Conservation (phyloP, 805 yeast species). For the Maudiozyma bulderi region DNA sequence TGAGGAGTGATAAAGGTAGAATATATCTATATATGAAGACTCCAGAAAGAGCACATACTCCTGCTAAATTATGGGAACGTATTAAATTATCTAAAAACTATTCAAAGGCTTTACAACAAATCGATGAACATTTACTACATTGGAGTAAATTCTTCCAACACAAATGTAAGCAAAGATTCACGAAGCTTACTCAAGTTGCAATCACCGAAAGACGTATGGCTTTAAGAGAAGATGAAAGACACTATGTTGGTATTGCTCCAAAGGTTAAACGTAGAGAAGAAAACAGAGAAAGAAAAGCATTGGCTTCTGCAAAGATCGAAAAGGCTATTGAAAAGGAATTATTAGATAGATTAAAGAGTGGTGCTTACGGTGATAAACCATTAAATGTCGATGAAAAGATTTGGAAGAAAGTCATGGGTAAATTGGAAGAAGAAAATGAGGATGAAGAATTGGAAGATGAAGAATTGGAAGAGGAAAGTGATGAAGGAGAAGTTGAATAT, state of each 20-base stretch:
- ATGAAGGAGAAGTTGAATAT: constrained; percentile 73
- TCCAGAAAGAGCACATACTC: constrained; percentile 94
- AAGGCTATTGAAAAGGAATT: constrained; percentile 94
- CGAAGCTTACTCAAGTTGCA: constrained; percentile 90
- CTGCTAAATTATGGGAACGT: constrained; percentile 90
- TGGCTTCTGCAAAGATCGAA: constrained; percentile 93
- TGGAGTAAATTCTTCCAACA: constrained; percentile 90
- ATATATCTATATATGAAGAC: constrained; percentile 89
- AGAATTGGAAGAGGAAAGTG: constrained; percentile 43
- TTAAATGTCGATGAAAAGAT: constrained; percentile 90
- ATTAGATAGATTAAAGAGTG: constrained; percentile 87
- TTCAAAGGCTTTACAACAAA: constrained; percentile 75
- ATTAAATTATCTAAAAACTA: constrained; percentile 84
- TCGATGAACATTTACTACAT: constrained; percentile 77
- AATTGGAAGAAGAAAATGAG: constrained; percentile 62
- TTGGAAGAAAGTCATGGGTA: constrained; percentile 89
- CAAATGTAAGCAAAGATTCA: constrained; percentile 92
- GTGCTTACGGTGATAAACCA: constrained; percentile 98
- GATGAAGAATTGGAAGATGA: constrained; percentile 41
- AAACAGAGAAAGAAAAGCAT: constrained; percentile 90
- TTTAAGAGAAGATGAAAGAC: constrained; percentile 82
- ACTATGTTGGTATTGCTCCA: constrained; percentile 83
- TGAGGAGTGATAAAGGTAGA: constrained; percentile 69
- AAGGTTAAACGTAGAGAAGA: constrained; percentile 93
- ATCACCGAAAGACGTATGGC: constrained; percentile 92